Evolutionary conservation across 805 yeast genomes (phyloP).

Genomic region (Suhomyces kilbournensis): DNA sequence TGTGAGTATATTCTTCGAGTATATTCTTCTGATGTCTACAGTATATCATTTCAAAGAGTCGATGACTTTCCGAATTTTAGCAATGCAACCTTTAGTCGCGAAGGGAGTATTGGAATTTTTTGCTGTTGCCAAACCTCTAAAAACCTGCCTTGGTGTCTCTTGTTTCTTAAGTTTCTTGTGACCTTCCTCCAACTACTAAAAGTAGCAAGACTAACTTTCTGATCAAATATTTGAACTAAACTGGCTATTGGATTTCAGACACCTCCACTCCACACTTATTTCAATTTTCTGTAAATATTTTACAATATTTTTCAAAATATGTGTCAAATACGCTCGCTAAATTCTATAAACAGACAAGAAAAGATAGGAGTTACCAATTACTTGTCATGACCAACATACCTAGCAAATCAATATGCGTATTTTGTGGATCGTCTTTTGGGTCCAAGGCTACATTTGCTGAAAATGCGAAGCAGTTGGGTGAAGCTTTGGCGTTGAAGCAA

Average conservation of each 20-base stretch:
- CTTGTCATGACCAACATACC: conserved; percentile 23
- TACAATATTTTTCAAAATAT: not conserved
- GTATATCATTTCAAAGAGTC: not conserved
- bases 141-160: not conserved
- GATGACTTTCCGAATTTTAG: not conserved
- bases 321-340: not conserved
- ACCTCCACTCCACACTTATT: not conserved
- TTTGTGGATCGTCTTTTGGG: conserved; percentile 84
- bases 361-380: not conserved
- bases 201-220: not conserved
- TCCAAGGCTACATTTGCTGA: conserved; percentile 46
- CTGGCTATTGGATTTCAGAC: not conserved
- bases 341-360: not conserved
- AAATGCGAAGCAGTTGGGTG: conserved; percentile 60
- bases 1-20: too few relatives aligned
- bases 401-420: conserved; percentile 65
- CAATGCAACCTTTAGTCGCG: not conserved
- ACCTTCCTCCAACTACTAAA: not conserved
- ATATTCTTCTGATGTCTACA: not conserved
- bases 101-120: not conserved
- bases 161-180: too few relatives aligned
- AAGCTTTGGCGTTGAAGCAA: conserved; percentile 49
- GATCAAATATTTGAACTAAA: not conserved
- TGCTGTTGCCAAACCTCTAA: not conserved
- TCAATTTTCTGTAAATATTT: not conserved